Percentiles rank a stretch among this genome's conserved stretches.
Evolutionary conservation across 2,329 filamentous ascomycete species (phyloP).

Genomic region (Fusarium mundagurra): DNA sequence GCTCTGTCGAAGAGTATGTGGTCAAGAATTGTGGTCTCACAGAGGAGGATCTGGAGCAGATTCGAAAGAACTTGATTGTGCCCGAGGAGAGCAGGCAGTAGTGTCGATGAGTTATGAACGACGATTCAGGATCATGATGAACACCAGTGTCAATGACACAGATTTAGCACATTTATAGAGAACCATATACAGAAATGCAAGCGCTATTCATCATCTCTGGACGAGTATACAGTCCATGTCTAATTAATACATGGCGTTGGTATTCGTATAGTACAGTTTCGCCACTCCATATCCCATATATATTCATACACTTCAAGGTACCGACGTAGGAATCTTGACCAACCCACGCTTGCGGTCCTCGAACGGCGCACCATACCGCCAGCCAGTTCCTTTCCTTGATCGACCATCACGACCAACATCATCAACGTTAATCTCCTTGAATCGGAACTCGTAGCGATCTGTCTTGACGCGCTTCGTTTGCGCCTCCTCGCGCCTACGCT

Average conservation of each 20-base stretch:
- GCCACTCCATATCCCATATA: constrained; percentile 23
- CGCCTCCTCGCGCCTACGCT: constrained; percentile 51
- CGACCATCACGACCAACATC: constrained; percentile 65
- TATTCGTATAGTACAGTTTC: constrained; percentile 43
- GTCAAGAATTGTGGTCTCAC: constrained; percentile 66
- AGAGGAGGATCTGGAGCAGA: constrained; percentile 61
- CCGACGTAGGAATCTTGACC: constrained; percentile 73
- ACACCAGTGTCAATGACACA: background rate
- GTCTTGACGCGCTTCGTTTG: constrained; percentile 58
- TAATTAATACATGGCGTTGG: constrained; percentile 38
- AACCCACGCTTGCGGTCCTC: constrained; percentile 71
- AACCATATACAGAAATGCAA: constrained; percentile 5
- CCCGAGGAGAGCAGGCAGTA: constrained; percentile 40
- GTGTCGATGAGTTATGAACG: background rate
- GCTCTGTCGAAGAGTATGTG: constrained; percentile 72
- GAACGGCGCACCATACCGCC: constrained; percentile 71
- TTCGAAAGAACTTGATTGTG: constrained; percentile 61
- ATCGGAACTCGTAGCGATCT: constrained; percentile 70
- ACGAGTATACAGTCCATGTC: constrained; percentile 17
- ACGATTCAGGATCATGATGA: background rate
- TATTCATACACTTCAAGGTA: constrained; percentile 55
- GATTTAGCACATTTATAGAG: background rate
- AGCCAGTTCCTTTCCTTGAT: constrained; percentile 63
- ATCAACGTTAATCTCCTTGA: constrained; percentile 67
- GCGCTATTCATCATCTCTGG: constrained; percentile 16